phyloP scores from a whole-genome alignment of 2,329 filamentous ascomycete species.

The Apiospora kogelbergensis region DNA sequence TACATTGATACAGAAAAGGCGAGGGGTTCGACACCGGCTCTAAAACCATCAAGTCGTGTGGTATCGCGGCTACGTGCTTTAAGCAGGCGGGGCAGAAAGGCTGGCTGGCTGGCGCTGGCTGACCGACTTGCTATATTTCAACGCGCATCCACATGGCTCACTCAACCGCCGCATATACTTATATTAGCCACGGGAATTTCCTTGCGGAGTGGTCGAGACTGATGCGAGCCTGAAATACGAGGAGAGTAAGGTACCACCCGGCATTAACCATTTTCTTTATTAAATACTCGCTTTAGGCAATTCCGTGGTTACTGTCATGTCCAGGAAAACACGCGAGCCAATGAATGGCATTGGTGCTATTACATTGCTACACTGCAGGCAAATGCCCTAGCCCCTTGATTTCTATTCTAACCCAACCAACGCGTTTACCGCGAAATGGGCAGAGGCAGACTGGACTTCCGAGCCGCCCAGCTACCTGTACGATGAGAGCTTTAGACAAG shows the following conservation, averaged over 20 bases:
- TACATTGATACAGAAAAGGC: not conserved
- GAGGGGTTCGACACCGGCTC: not conserved
- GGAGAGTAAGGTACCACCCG: not conserved
- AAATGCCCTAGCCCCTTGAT: conserved; percentile 44
- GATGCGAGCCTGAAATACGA: not conserved
- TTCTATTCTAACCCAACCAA: not conserved
- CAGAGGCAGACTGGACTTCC: conserved; percentile 77
- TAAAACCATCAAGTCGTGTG: not conserved
- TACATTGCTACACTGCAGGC: conserved; percentile 96
- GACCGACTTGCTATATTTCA: not conserved
- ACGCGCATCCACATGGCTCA: not conserved
- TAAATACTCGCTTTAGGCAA: conserved; percentile 71
- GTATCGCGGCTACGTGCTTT: not conserved
- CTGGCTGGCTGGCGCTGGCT: too few relatives aligned
- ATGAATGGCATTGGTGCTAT: conserved; percentile 94
- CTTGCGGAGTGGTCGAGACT: not conserved
- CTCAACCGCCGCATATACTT: not conserved
- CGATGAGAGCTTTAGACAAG: conserved; percentile 72
- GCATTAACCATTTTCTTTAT: conserved; percentile 47
- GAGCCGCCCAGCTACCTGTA: conserved; percentile 77
- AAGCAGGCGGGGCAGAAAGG: not conserved
- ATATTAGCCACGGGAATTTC: not conserved
- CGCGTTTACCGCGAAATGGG: not conserved
- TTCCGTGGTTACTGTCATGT: conserved; percentile 73
- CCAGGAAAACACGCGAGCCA: conserved; percentile 94